Evolutionary conservation across 805 yeast species (phyloP).

Genomic region (Kodamaea hsintzibuensis): DNA sequence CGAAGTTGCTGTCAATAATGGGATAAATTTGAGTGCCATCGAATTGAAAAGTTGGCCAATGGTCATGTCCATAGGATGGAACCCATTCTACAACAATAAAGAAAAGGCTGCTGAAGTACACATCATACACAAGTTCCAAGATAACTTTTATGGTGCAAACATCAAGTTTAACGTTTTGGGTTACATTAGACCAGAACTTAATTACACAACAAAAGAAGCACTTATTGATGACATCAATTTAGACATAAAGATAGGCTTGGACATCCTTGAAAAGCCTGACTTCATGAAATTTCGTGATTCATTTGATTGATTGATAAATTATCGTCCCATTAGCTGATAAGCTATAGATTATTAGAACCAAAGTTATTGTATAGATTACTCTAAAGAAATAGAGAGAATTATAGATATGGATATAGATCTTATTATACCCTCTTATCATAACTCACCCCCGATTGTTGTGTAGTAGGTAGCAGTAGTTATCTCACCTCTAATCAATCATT

Average conservation of each 20-base stretch:
- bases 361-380: neutral
- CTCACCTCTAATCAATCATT: neutral
- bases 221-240: constrained; percentile 78
- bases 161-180: constrained; percentile 76
- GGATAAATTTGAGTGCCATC: constrained; percentile 46
- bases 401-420: neutral
- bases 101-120: constrained; percentile 87
- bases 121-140: constrained; percentile 68
- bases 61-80: constrained; percentile 96
- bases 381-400: neutral
- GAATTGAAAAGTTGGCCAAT: constrained; percentile 64
- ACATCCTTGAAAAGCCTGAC: constrained; percentile 35
- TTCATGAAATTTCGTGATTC: constrained; percentile 12
- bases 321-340: neutral
- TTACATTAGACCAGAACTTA: constrained; percentile 85
- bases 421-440: too few relatives aligned
- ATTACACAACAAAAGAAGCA: constrained; percentile 83
- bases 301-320: neutral
- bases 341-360: too few relatives aligned
- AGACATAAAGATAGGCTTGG: constrained; percentile 71
- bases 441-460: neutral
- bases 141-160: constrained; percentile 79
- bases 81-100: constrained; percentile 83
- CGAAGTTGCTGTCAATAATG: constrained; percentile 56
- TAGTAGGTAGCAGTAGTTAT: neutral